Base-by-base conservation (phyloP, 306 rosid genomes). In the Neltuma alba region DNA sequence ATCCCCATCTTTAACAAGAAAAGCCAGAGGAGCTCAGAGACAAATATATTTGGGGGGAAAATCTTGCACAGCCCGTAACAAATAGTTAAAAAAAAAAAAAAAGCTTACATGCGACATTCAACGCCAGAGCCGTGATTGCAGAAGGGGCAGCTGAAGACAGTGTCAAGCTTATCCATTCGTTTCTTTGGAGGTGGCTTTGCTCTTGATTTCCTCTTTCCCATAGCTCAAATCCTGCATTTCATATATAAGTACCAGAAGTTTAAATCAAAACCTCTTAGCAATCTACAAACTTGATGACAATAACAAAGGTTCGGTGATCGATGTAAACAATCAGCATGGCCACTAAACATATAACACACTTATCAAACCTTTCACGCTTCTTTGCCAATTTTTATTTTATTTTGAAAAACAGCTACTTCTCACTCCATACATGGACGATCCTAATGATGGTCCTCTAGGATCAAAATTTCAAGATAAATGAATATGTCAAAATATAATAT, bases 161-260 rank as follows among this genome's bases (percentile, higher is more conserved):
- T 92, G 77, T 94, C 97, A 45, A 89, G 97, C 91, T 92, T 92
- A 81, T 92, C 99, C 91, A 86, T 91, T 69, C 99, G 87, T 86
- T 94, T 94, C 92, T 89, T 92, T 13, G 97, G 97, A 61, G 97
- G 87, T 3, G 99, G 97, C 92, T 94, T 94, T 42, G 99, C 85
- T 28, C 91, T 88, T 47, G 97, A 88, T 87, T 94, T 94, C 72
- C 99, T 87, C 86, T 94, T 94, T 33, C 99, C 99, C 99, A 92
- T 91, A 31, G 75, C 83, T 83, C 79, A 85, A 84, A 21, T 70
- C 76, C 83, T 81, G 80, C 50, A 65, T 57, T 20, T 37, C 71
- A 69, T 31, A 40, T 27, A 45, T n/a, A n/a, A n/a, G 36, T 75
- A 44, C 68, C 23, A 52, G 1, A 52, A 23, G 13, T 21, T 55